A percentile compares a stretch with the other conserved stretches of the same genome.
Conservation (phyloP, 83 land plant genomes). For the Picea abies region DNA sequence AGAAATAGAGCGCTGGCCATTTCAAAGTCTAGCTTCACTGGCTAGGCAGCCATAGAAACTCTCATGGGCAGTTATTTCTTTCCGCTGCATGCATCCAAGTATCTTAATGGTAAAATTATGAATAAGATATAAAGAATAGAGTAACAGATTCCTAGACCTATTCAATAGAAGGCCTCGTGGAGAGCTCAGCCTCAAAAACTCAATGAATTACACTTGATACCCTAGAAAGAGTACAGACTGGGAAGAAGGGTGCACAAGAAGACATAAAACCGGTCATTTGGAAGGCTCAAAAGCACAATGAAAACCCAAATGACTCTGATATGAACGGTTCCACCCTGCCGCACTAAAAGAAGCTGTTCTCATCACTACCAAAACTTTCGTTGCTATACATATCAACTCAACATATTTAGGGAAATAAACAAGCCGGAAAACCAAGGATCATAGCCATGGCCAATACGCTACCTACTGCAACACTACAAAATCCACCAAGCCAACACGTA, state of each 20-base stretch:
- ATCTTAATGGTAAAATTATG: neutral
- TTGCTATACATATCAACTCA: constrained; percentile 11
- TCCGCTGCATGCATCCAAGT: neutral
- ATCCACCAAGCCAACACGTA: neutral
- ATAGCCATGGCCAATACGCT: neutral
- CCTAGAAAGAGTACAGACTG: neutral
- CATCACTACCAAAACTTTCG: constrained; percentile 9
- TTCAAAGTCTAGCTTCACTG: neutral
- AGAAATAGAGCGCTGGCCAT: neutral
- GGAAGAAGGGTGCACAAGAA: constrained; percentile 4
- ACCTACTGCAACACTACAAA: neutral
- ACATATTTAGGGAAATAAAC: constrained; percentile 2
- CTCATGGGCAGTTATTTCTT: neutral
- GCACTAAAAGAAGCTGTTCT: neutral
- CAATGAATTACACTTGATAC: constrained; percentile 13
- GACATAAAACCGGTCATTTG: neutral
- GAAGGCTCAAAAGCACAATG: constrained; percentile 13
- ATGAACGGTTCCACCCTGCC: neutral
- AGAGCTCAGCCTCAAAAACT: constrained; percentile 8
- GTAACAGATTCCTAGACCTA: constrained; percentile 6
- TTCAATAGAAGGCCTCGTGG: neutral
- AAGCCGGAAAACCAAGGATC: neutral
- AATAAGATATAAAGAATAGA: constrained; percentile 14
- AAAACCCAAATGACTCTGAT: constrained; percentile 10
- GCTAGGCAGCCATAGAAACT: neutral